Evolutionary conservation across 31 red algal species (phyloP), one percentile per base, ranked within the genome.

Genomic region (Bonnemaisonia californica): DNA sequence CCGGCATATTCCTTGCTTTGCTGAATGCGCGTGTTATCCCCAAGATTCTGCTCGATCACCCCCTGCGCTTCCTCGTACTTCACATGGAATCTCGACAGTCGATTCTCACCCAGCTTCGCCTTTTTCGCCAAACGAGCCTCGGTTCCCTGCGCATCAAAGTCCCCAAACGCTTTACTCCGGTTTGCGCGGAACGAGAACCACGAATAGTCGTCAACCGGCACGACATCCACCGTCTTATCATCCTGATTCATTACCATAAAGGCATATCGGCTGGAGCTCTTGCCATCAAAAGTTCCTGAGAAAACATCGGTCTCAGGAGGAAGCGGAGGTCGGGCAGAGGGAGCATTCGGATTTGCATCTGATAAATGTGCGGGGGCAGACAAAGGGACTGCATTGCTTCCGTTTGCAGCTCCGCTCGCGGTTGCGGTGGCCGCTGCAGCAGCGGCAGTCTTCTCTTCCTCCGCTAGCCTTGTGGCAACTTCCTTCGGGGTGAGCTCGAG

Each of bases 401-500:
- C n/a, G n/a, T n/a, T 19, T 12, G 69, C 8, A 21, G 35, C 41
- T 22, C 31, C 36, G n/a, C 24, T 47, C 32, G 69, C 36, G 41
- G 23, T 12, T 22, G 29, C 69, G 11, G n/a, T 73, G 3, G 37
- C 69, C 35, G 33, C 40, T 26, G 69, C 23, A 9, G 40, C 8
- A 0, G 41, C 41, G 3, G 22, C 37, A 16, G 40, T 41, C 38
- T 73, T 38, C 29, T 21, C 37, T 7, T 62, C 40, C 5, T 57
- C 28, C 57, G 31, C 30, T 26, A 28, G 57, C 37, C 77, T 38
- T 1, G 67, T 41, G 33, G 41, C 57, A 23, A 77, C 57, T 35
- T 86, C 45, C 28, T 69, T 29, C 1, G 70, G 71, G 41, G 72
- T 64, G 2, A 86, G 61, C 45, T 86, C 82, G 22, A 86, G 63